These are phyloP conservation scores for Lindgomyces ingoldianus DNA, from an alignment of 495 filamentous ascomycete genomes.

Conservation along the genomic window DNA sequence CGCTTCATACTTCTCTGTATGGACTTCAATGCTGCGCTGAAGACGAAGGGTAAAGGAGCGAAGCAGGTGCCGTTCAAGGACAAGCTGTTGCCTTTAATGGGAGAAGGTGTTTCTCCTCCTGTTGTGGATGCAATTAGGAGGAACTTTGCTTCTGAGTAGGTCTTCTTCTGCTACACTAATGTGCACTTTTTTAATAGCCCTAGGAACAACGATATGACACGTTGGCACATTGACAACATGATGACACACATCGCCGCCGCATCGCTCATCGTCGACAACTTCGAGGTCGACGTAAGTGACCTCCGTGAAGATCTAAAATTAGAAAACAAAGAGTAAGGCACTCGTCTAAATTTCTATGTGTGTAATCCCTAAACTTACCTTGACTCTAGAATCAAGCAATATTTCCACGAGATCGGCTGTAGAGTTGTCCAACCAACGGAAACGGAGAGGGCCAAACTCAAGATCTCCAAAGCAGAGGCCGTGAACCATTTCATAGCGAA, in stretches of 20 bases:
- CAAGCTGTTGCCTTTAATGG: slow-evolving; percentile 48
- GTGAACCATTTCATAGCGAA: slow-evolving; percentile 63
- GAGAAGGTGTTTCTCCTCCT: slow-evolving; percentile 54
- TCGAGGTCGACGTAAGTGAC: slow-evolving; percentile 72
- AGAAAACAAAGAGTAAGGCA: slow-evolving; percentile 59
- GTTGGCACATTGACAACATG: slow-evolving; percentile 49
- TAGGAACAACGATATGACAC: slow-evolving; percentile 39
- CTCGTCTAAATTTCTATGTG: not conserved
- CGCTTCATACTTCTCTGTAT: slow-evolving; percentile 67
- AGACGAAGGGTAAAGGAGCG: slow-evolving; percentile 38
- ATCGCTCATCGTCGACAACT: slow-evolving; percentile 67
- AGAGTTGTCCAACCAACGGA: slow-evolving; percentile 54
- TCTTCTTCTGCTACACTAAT: slow-evolving; percentile 54
- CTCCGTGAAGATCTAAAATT: slow-evolving; percentile 77
- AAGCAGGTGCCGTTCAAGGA: slow-evolving; percentile 51
- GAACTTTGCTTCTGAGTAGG: slow-evolving; percentile 64
- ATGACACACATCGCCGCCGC: slow-evolving; percentile 50
- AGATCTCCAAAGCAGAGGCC: slow-evolving; percentile 62
- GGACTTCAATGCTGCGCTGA: slow-evolving; percentile 59
- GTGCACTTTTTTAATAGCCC: slow-evolving; percentile 11
- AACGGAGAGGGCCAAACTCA: slow-evolving; percentile 49
- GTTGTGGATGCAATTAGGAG: slow-evolving; percentile 68
- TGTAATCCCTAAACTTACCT: not conserved
- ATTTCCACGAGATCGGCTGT: slow-evolving; percentile 84
- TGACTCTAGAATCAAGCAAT: slow-evolving; percentile 55